A percentile compares a stretch with the other conserved stretches of the same genome.
Evolutionary conservation across 1,284 basidiomycete genomes (phyloP).

Genomic region (Pseudomicrostroma phylloplanum): DNA sequence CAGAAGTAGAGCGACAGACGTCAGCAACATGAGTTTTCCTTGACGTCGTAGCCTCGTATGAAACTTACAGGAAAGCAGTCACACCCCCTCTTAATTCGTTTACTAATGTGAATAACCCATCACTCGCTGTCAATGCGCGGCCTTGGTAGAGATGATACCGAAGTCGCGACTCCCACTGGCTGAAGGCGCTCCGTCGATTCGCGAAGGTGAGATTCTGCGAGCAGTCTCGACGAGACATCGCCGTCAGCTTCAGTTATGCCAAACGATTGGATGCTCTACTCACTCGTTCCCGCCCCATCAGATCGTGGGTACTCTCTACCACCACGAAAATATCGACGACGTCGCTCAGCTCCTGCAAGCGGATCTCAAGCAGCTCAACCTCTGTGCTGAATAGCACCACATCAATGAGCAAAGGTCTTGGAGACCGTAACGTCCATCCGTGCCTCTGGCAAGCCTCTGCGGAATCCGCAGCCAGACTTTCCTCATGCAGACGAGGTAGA

Average conservation of each 20-base stretch:
- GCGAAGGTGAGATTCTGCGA: conserved; percentile 12
- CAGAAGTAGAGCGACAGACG: conserved; percentile 38
- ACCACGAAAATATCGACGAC: conserved; percentile 64
- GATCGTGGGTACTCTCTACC: conserved; percentile 58
- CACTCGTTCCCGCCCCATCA: conserved; percentile 17
- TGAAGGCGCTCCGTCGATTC: conserved; percentile 56
- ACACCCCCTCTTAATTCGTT: conserved; percentile 48
- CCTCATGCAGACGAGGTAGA: conserved; percentile 60
- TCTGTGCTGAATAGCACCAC: conserved; percentile 55
- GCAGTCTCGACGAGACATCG: neutral
- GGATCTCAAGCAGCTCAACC: conserved; percentile 64
- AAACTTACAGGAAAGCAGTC: conserved; percentile 15
- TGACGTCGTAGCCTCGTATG: conserved; percentile 1
- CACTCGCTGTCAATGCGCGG: conserved; percentile 34
- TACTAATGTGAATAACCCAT: conserved; percentile 53
- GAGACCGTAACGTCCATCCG: conserved; percentile 54
- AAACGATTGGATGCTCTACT: neutral
- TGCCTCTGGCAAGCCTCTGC: conserved; percentile 58
- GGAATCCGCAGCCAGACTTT: conserved; percentile 56
- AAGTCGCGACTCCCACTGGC: conserved; percentile 59
- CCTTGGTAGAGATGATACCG: conserved; percentile 51
- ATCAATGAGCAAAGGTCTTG: conserved; percentile 16
- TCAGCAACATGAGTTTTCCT: neutral
- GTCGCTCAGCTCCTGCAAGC: conserved; percentile 62
- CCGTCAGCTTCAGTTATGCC: no score